Percentiles rank a stretch among this genome's conserved stretches.
Conservation (phyloP, 2,329 filamentous ascomycete genomes). For the Xylaria sp. region DNA sequence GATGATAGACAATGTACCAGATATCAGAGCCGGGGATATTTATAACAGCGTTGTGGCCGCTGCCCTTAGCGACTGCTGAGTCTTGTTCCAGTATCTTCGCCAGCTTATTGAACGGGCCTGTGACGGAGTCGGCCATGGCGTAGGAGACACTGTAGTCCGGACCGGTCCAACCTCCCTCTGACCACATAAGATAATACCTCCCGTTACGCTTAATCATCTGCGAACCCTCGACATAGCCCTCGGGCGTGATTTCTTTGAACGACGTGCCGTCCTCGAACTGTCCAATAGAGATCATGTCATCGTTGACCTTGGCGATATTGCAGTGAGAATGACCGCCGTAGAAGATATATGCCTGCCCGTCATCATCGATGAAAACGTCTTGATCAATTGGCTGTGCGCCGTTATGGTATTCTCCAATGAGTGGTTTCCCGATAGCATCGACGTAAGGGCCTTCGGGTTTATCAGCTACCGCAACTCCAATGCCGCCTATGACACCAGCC, state of each 20-base stretch:
- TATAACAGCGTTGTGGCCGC: constrained; percentile 51
- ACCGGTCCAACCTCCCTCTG: constrained; percentile 52
- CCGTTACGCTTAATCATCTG: constrained; percentile 51
- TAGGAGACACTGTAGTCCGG: constrained; percentile 53
- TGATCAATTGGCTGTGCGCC: constrained; percentile 56
- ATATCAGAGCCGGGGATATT: constrained; percentile 46
- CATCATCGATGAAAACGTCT: constrained; percentile 50
- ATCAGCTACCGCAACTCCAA: constrained; percentile 48
- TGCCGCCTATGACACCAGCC: constrained; percentile 44
- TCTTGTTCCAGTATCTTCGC: constrained; percentile 48
- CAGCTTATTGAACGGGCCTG: constrained; percentile 49
- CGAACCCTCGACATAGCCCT: constrained; percentile 51
- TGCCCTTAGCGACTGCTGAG: constrained; percentile 42
- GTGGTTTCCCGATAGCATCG: constrained; percentile 49
- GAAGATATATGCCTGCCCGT: constrained; percentile 50
- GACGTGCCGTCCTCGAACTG: constrained; percentile 47
- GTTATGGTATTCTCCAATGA: constrained; percentile 51
- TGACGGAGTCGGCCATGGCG: constrained; percentile 47
- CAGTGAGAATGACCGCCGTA: constrained; percentile 51
- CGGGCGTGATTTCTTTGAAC: constrained; percentile 53
- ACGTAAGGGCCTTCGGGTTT: constrained; percentile 48
- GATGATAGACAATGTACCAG: constrained; percentile 55
- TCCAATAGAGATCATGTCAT: constrained; percentile 51
- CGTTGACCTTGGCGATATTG: constrained; percentile 49
- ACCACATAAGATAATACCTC: constrained; percentile 53